Evolutionary conservation across 352 stramenopile species (phyloP).

Genomic region (Phytophthora boehmeriae): DNA sequence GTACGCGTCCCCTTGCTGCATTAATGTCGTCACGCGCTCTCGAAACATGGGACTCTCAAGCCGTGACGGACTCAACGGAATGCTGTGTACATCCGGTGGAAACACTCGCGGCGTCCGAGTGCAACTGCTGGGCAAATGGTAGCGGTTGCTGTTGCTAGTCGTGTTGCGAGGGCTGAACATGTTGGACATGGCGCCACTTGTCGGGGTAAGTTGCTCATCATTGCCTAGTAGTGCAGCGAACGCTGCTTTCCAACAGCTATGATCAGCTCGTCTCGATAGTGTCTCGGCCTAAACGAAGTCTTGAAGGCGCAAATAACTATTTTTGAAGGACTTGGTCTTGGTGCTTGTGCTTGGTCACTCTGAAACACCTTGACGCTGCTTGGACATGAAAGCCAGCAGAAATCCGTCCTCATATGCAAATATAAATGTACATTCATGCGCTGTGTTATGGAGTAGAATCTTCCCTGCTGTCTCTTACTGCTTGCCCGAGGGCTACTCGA

Average conservation of each 20-base stretch:
- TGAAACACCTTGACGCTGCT: too few species aligned
- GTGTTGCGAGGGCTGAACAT: slow-evolving; percentile 31
- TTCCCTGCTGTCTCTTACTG: slow-evolving; percentile 13
- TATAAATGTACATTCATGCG: slow-evolving; percentile 45
- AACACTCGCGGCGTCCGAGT: slow-evolving; percentile 59
- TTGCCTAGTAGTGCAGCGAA: not conserved
- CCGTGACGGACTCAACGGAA: slow-evolving; percentile 68
- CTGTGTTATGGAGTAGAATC: slow-evolving; percentile 19
- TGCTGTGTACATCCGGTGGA: slow-evolving; percentile 51
- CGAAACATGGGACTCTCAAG: slow-evolving; percentile 80
- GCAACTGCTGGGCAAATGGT: slow-evolving; percentile 41
- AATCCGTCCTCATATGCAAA: slow-evolving; percentile 24
- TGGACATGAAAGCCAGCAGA: not conserved
- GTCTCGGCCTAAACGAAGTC: slow-evolving; percentile 19
- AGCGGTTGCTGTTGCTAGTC: slow-evolving; percentile 38
- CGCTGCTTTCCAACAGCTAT: not conserved
- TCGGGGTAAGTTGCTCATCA: slow-evolving; percentile 22
- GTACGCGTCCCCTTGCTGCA: slow-evolving; percentile 79
- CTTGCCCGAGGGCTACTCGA: slow-evolving; percentile 22
- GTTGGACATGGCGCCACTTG: slow-evolving; percentile 17
- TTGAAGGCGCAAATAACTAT: slow-evolving; percentile 20
- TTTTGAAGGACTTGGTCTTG: slow-evolving; percentile 17
- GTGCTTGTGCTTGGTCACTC: not conserved
- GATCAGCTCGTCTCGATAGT: not conserved
- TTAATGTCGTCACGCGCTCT: slow-evolving; percentile 61